Percentiles rank a stretch among this genome's conserved stretches.
Evolutionary conservation across 176 grass and related monocot genomes (phyloP).

Genomic region (Eleusine indica): DNA sequence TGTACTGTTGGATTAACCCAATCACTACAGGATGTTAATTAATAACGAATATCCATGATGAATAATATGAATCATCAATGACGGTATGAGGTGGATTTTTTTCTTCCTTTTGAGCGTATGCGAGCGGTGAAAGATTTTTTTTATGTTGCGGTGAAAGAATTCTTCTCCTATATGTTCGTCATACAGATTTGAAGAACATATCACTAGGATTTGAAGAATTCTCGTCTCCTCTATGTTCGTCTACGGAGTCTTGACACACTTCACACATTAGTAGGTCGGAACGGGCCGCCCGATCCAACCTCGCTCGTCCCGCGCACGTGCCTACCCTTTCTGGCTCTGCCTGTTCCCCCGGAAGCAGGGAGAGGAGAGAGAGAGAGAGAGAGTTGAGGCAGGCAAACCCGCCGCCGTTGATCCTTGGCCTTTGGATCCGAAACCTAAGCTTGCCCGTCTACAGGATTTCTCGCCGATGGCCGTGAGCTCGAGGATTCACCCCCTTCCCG

Average conservation of each 20-base stretch:
- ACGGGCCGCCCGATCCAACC: not conserved
- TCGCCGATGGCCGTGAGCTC: slow-evolving; percentile 61
- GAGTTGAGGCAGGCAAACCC: not conserved
- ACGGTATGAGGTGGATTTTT: not conserved
- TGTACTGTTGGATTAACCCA: slow-evolving; percentile 38
- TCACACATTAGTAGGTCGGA: not conserved
- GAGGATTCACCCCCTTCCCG: slow-evolving; percentile 32
- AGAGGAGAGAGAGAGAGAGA: not conserved
- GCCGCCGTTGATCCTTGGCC: slow-evolving; percentile 35
- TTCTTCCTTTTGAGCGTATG: not conserved
- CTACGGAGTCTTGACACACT: too few relatives aligned
- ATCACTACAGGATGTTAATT: not conserved
- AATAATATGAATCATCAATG: not conserved
- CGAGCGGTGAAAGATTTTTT: not conserved
- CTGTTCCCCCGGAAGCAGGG: not conserved
- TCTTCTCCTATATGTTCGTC: not conserved
- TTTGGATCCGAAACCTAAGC: not conserved
- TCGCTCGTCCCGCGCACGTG: not conserved
- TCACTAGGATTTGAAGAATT: too few relatives aligned
- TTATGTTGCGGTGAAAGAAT: too few relatives aligned
- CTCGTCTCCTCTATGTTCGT: too few relatives aligned
- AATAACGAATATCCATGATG: slow-evolving; percentile 24
- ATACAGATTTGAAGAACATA: not conserved
- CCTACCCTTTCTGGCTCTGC: not conserved
- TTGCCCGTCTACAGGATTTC: not conserved